Evolutionary conservation across 805 yeast species (phyloP), one percentile per base, ranked within the genome.

Genomic region (Torulaspora delbrueckii): DNA sequence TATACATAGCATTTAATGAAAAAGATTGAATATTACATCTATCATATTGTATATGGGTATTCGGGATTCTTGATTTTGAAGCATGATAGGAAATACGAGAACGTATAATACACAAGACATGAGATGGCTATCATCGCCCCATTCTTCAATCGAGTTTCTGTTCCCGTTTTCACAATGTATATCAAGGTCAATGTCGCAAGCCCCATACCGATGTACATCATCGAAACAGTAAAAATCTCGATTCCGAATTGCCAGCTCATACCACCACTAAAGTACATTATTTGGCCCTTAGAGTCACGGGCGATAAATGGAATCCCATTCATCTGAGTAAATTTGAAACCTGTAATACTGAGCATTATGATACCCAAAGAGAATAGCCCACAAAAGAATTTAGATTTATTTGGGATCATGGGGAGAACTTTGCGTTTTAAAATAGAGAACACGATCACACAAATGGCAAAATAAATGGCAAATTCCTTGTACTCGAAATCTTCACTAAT

Each of bases 231-330:
- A 4, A 79, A 57, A 3, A 81, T 72, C 58, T 86, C 95, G 3
- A 77, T 65, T 0, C 93, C 91, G 63, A 84, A 79, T 64, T 84
- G 91, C 70, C 79, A 80, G 45, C 74, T 76, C 3, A 67, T 63
- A 3, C 86, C 88, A 10, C 87, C 87, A 47, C 84, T 75, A 45
- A 82, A 73, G 54, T 69, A 73, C 63, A 80, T 75, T 2, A 81
- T 59, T n/a, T 68, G 65, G 9, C 77, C 78, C 2, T 77, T 57
- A 2, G 73, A 77, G 55, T 75, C 68, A 44, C 68, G 70, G 1
- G 82, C 80, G 14, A 85, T 51, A 40, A 86, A 78, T 2, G 91
- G 88, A 1, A 81, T 78, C 1, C 73, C 72, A 53, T 81, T 71
- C 42, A 81, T 80, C 22, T 74, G 63, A 0, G 84, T 75, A 59